Evolutionary conservation across 352 stramenopile species (phyloP), one percentile per base, ranked within the genome.

Genomic region (Pythium sukuiense): DNA sequence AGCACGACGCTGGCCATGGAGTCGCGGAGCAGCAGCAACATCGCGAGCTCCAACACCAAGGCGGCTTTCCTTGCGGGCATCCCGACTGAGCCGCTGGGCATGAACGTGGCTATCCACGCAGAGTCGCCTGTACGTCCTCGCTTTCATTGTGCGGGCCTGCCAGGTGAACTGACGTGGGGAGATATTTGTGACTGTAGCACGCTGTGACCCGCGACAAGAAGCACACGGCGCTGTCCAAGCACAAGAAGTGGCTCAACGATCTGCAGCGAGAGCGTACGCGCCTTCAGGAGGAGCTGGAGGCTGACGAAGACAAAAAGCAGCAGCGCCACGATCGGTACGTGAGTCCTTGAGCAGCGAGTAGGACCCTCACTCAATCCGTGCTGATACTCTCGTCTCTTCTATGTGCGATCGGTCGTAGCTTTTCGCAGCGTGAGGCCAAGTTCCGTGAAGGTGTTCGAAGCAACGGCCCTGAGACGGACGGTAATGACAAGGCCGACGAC

Each of bases 191-290:
- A n/a, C 9, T 57, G 65, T 58, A 92, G 85, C 82, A 93, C 66
- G 79, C 72, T 7, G 79, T 96, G 60, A 87, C 93, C 58, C 83
- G 87, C 60, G 88, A 96, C 74, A 96, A 94, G 74, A 97, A 92
- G 75, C 93, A 95, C 67, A 96, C 90, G 58, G 93, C 92, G 20
- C 63, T 98, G 26, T 94, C 86, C 45, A 97, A 96, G 69, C 93
- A 98, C 76, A 95, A 90, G 49, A 97, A 97, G 67, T 98, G 93
- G 93, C 76, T 98, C 13, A 73, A 88, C 55, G 91, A 98, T 59
- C 80, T 98, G n/a, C 93, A 98, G 60, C 95, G 94, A 53, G 93
- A 94, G 53, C 95, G 95, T 37, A 65, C 81, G 63, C 77, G 87
- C 41, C 73, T 98, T 24, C 85, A 97, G 63, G 73, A 92, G 32